Percentiles rank a stretch among this genome's conserved stretches.
Evolutionary conservation across 176 grass and related monocot species (phyloP).

Genomic region (Panicum miliaceum): DNA sequence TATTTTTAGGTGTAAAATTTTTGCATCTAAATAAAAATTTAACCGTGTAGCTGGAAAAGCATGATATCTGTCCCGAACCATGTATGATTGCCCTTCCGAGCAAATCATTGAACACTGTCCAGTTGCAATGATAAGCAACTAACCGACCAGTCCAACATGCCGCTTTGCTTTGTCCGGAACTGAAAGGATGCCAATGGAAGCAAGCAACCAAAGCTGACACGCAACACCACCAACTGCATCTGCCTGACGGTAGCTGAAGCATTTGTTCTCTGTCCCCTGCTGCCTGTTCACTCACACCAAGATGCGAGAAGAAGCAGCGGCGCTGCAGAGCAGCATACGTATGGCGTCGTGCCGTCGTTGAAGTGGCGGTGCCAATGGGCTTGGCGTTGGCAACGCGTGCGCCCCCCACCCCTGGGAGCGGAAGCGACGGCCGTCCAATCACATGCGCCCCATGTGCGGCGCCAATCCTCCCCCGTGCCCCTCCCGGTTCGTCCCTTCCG

Average conservation of each 20-base stretch:
- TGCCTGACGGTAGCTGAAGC: background rate
- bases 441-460: conserved; percentile 47
- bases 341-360: background rate
- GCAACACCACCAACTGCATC: background rate
- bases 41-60: background rate
- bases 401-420: background rate
- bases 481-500: background rate
- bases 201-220: conserved; percentile 4
- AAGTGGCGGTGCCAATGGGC: background rate
- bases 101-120: background rate
- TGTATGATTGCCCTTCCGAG: background rate
- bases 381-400: background rate
- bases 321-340: too few relatives aligned
- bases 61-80: background rate
- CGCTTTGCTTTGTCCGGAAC: background rate
- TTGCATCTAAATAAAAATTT: too few relatives aligned
- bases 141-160: background rate
- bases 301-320: background rate
- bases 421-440: conserved; percentile 3
- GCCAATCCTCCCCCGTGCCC: background rate
- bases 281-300: background rate
- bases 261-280: background rate
- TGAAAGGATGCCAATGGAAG: background rate
- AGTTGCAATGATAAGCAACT: background rate
- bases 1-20: too few relatives aligned